phyloP scores from a whole-genome alignment of 768 basidiomycete genomes.

The Lactarius hatsudake region DNA sequence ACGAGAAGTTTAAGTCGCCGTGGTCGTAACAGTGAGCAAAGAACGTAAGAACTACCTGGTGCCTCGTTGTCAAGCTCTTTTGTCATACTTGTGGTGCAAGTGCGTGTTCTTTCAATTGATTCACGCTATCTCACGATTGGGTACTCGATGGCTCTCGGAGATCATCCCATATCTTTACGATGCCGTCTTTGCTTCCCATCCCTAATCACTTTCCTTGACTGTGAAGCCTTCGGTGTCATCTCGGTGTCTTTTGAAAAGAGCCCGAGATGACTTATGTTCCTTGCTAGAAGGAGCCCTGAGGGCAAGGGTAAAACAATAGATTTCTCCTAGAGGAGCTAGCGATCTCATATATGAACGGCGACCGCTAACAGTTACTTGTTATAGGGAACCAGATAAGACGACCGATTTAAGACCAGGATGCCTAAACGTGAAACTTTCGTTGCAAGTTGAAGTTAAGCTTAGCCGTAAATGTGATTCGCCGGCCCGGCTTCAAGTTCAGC shows the following conservation, averaged over 20 bases:
- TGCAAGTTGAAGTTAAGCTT: neutral
- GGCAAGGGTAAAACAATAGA: conserved; percentile 37
- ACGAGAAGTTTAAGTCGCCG: conserved; percentile 21
- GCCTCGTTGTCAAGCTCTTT: conserved; percentile 56
- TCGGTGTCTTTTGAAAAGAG: conserved; percentile 89
- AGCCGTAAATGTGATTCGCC: neutral
- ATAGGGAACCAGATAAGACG: conserved; percentile 17
- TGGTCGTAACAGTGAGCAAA: conserved; percentile 9
- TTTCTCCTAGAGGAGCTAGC: conserved; percentile 53
- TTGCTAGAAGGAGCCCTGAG: conserved; percentile 32
- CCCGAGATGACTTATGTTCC: conserved; percentile 72
- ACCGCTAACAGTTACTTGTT: conserved; percentile 93
- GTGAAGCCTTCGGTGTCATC: conserved; percentile 87
- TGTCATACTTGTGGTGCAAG: conserved; percentile 86
- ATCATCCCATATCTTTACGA: conserved; percentile 97
- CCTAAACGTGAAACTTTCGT: neutral
- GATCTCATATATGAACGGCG: conserved; percentile 93
- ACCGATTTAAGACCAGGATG: conserved; percentile 17
- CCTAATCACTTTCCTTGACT: conserved; percentile 49
- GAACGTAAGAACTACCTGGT: conserved; percentile 52
- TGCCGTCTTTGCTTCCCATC: conserved; percentile 45
- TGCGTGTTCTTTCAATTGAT: conserved; percentile 52
- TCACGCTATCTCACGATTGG: conserved; percentile 1
- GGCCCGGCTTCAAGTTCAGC: neutral
- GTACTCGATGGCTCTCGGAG: conserved; percentile 60